A percentile compares a stretch with the other conserved stretches of the same genome.
Evolutionary conservation across 225 moss, liverwort and hornwort species (phyloP).

Genomic region (Antitrichia curtipendula): DNA sequence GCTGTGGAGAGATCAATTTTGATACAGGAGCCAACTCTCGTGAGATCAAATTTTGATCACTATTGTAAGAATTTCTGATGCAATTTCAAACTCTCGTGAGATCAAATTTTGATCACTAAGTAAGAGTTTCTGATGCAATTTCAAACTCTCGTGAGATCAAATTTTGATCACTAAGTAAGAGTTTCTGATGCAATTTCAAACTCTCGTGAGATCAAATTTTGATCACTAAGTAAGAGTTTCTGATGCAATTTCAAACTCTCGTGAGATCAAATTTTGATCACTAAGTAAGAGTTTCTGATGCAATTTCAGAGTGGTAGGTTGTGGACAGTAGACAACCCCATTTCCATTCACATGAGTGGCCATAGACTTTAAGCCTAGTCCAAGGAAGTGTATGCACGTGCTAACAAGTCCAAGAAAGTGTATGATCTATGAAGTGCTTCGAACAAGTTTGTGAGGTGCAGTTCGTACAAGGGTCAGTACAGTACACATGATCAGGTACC

Average conservation of each 20-base stretch:
- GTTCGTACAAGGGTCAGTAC: neutral
- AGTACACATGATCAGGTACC: neutral
- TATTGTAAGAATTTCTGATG: no score
- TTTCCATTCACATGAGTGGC: neutral
- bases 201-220: no score
- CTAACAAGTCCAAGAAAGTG: neutral
- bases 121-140: no score
- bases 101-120: no score
- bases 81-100: no score
- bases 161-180: no score
- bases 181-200: no score
- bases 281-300: neutral
- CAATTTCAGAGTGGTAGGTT: neutral
- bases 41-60: no score
- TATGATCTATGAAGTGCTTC: neutral
- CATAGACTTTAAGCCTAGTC: neutral
- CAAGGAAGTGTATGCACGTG: neutral
- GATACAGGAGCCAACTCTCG: no score
- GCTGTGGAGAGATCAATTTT: neutral
- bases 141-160: no score
- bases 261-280: neutral
- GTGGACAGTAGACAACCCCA: neutral
- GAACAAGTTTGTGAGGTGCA: neutral
- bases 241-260: neutral
- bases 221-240: no score